Base-by-base conservation (phyloP, 495 filamentous ascomycete genomes). In the Platismatia glauca region DNA sequence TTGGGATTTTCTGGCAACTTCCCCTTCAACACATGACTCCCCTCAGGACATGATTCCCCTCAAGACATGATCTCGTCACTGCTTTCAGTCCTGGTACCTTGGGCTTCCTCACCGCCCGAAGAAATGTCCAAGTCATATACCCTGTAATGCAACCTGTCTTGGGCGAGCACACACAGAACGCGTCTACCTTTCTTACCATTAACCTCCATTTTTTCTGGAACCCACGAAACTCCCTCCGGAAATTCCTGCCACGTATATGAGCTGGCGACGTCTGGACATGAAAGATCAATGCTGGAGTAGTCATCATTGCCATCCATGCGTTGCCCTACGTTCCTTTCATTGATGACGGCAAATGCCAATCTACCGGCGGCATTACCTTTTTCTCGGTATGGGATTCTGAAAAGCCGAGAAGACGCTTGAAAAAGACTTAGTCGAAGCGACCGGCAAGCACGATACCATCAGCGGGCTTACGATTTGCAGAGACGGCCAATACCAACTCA, bases 121-220 rank as follows among this genome's bases (percentile, higher is more conserved):
- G 58, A 27, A 55, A 71, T 71, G 71, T 86, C 84, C 59, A 86
- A 59, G 67, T 84, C 81, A 60, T 84, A 77, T 11, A 86, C 76
- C 39, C 80, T 77, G 67, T 85, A 86, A 53, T 77, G 77, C 69
- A 80, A 69, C 22, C 70, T 71, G 66, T 86, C 82, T 16, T 77
- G 75, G 61, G 82, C 82, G 58, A 86, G 65, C 29, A 84, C 79
- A 66, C 81, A 84, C 4, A 82, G 73, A 29, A 78, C 80, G 58
- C 82, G 72, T 33, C 82, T 76, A 3, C 76, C 78, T 35, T 75
- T 77, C 18, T 77, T 75, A 27, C 83, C 82, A 67, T 85, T 85
- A 27, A 84, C 75, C 50, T 79, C 77, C 24, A 86, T 60, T 61
- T 73, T 64, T 12, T 74, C 57, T 5, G 84, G 81, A 27, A 68